phyloP scores from a whole-genome alignment of 768 basidiomycete species.

The Mrakia hoshinonis region DNA sequence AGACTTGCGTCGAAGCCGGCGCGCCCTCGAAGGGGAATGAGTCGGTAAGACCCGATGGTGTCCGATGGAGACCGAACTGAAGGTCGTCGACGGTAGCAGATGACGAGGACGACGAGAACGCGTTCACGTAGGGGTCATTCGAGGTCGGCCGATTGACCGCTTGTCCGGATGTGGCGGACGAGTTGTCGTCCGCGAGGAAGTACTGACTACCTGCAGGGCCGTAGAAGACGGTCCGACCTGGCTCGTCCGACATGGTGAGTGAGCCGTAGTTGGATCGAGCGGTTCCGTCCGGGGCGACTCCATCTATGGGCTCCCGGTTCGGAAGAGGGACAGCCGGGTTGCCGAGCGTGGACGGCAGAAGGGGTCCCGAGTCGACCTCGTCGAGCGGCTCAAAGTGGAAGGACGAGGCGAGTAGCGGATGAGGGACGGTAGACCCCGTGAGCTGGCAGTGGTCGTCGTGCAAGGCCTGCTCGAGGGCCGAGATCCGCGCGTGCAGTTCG shows the following conservation, averaged over 20 bases:
- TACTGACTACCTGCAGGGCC: conserved; percentile 6
- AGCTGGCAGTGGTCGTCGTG: conserved; percentile 3
- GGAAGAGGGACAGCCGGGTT: neutral
- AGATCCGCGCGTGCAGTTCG: conserved; percentile 23
- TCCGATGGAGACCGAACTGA: neutral
- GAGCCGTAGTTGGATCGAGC: neutral
- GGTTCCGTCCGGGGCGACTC: neutral
- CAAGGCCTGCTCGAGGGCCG: conserved; percentile 19
- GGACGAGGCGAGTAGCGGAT: conserved; percentile 23
- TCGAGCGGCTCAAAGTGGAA: conserved; percentile 28
- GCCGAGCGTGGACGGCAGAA: neutral
- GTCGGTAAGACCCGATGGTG: conserved; percentile 8
- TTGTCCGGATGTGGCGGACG: neutral
- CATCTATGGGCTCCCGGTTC: neutral
- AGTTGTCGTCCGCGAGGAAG: neutral
- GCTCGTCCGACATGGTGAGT: conserved; percentile 3
- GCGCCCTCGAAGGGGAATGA: conserved; percentile 3
- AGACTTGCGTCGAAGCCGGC: neutral
- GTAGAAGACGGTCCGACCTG: neutral
- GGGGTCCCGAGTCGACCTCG: neutral
- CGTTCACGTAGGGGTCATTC: neutral
- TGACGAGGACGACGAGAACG: neutral
- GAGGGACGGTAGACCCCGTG: neutral
- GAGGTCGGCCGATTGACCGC: neutral
- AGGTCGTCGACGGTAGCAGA: neutral